Evolutionary conservation across 2,329 filamentous ascomycete species (phyloP), one percentile per base, ranked within the genome.

Genomic region (Colletotrichum theobromicola): DNA sequence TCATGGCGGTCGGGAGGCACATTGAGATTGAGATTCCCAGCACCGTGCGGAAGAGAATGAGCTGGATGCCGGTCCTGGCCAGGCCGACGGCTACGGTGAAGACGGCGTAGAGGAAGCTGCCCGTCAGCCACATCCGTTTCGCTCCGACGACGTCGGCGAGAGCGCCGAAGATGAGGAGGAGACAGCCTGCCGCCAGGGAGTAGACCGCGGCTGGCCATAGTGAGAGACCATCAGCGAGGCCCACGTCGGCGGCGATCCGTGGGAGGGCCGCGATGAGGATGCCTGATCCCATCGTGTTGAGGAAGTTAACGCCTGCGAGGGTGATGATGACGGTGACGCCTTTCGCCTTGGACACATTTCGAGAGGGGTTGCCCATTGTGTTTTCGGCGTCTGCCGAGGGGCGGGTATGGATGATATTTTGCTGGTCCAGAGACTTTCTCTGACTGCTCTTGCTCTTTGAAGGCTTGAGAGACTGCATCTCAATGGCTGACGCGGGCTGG

Each of bases 181-280:
- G 70, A 24, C 79, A 82, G 26, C 79, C 80, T 4, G 78, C 78
- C 4, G 80, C 78, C 12, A 82, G 77, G 24, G 77, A 77, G 62
- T 79, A 81, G 37, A 82, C 80, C 28, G 81, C 79, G 30, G 80
- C 79, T 13, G 81, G 81, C 80, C 81, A 83, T 50, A 82, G 80
- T 12, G 83, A 79, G 28, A 84, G 77, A 7, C 73, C 75, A 16
- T 79, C 77, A 0, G 79, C 70, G 16, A 83, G 76, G 4, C 77
- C 78, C 60, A 86, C 78, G 18, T 86, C 85, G 1, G 62, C 50
- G 50, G 83, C 83, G 74, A 86, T 85, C 8, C 78, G 81, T 7
- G 84, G 84, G 13, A 85, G 77, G 24, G 80, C 80, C 7, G 83
- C 84, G 60, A 83, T 83, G 60, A 84, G 80, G 62, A 84, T 83